Evolutionary conservation across 352 stramenopile genomes (phyloP), one percentile per base, ranked within the genome.

Genomic region (Globisporangium parvum): DNA sequence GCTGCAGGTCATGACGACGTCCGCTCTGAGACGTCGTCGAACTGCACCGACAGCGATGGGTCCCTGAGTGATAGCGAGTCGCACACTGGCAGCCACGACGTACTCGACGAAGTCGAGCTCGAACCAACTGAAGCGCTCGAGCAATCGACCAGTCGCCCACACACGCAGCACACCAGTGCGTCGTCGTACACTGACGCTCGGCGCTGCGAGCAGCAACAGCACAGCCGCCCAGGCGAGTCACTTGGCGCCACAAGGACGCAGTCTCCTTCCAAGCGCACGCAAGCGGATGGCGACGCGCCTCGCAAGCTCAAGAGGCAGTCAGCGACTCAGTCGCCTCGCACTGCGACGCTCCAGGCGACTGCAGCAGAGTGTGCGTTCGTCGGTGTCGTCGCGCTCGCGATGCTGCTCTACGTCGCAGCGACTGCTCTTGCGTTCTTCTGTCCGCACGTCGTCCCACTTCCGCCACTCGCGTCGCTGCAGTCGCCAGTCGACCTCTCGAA

Each of bases 401-500:
- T 87, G 3, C 17, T 69, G 3, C 53, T 51, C n/a, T 87, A 87
- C 52, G 56, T 77, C 0, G 12, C 70, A 47, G 74, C 67, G 18
- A 71, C 68, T 40, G 35, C 71, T 17, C 80, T 75, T 62, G 73
- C 73, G 20, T 77, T 65, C 49, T 71, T 71, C 24, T 53, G 77
- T 39, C 77, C 71, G 2, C 39, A 77, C 37, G 42, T 54, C 42
- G 55, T 77, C 6, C 65, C 70, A 28, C 62, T 85, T 31, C 73
- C 77, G 0, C 59, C 72, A 33, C 58, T 67, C 15, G 49, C 66
- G 15, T 51, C 52, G 18, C 53, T 85, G 2, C 73, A 80, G 26
- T 64, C 58, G 8, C 67, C 71, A 14, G 66, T 65, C 39, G 66
- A 85, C 47, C 57, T 87, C 21, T 79, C 71, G 17, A 80, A 81